phyloP scores from a whole-genome alignment of 2,329 filamentous ascomycete genomes.

The Fusarium sp. region DNA sequence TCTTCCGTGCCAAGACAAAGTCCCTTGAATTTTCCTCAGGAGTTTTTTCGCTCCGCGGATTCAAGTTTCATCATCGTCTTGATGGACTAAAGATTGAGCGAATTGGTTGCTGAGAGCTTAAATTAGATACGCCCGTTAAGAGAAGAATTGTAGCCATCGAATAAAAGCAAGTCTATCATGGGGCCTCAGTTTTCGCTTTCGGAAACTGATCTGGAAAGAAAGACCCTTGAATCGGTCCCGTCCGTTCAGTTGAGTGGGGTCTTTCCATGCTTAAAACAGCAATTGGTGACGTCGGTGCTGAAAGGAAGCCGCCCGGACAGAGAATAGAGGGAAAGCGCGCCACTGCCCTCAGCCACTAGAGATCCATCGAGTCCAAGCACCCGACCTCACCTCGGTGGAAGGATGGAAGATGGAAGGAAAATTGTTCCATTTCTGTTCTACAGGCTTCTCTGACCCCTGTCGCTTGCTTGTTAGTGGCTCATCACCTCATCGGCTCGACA shows the following conservation, averaged over 20 bases:
- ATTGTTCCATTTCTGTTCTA: slow-evolving; percentile 36
- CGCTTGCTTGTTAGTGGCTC: slow-evolving; percentile 22
- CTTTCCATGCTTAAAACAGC: neutral
- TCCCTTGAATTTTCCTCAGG: slow-evolving; percentile 12
- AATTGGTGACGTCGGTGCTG: slow-evolving; percentile 21
- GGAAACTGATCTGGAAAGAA: neutral
- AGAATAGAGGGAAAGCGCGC: neutral
- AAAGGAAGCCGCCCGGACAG: slow-evolving; percentile 3
- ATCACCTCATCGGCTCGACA: slow-evolving; percentile 22
- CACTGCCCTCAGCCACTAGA: slow-evolving; percentile 34
- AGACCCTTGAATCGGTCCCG: slow-evolving; percentile 3
- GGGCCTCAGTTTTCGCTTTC: slow-evolving; percentile 9
- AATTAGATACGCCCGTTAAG: neutral
- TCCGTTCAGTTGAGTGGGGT: neutral
- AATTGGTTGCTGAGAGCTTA: neutral
- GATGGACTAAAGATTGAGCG: neutral
- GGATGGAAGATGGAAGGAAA: slow-evolving; percentile 10
- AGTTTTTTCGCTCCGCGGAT: slow-evolving; percentile 19
- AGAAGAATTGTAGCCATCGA: neutral
- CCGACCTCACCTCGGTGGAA: slow-evolving; percentile 21
- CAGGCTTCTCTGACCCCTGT: slow-evolving; percentile 26
- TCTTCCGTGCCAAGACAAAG: slow-evolving; percentile 19
- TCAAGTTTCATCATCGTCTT: neutral
- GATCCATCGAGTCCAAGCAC: neutral
- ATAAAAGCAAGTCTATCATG: neutral